Percentiles rank a stretch among this genome's conserved stretches.
These are phyloP conservation scores for Lotmaria passim DNA, from an alignment of 208 protist genomes.

Conservation along the genomic window DNA sequence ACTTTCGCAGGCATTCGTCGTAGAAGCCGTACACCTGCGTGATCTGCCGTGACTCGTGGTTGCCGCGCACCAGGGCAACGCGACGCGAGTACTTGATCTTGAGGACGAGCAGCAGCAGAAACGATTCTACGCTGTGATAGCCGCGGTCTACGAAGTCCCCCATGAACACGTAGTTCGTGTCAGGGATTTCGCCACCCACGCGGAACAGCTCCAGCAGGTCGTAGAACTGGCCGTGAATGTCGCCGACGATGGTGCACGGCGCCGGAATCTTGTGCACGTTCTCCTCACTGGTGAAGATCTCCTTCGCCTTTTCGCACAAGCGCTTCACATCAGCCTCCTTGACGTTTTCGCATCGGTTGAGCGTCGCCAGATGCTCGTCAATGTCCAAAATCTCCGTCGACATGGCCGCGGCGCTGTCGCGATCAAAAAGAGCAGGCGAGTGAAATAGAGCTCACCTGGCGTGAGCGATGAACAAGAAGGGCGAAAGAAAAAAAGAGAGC, in stretches of 20 bases:
- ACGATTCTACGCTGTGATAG: conserved; percentile 98
- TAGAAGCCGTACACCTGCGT: conserved; percentile 99
- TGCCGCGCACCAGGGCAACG: conserved; percentile 97
- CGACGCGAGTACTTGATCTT: conserved; percentile 97
- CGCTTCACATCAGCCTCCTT: conserved; percentile 93
- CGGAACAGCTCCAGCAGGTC: conserved; percentile 98
- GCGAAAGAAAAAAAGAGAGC: too few species aligned
- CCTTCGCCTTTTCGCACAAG: conserved; percentile 82
- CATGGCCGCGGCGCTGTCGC: conserved; percentile 5
- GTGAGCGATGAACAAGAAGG: not conserved
- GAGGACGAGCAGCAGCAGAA: conserved; percentile 97
- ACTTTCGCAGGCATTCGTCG: conserved; percentile 99
- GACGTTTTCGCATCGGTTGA: conserved; percentile 94
- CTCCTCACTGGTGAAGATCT: conserved; percentile 85
- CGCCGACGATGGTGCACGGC: conserved; percentile 94
- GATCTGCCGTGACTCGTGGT: conserved; percentile 96
- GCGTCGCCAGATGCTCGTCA: conserved; percentile 96
- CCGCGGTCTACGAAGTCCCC: conserved; percentile 99
- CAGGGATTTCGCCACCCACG: conserved; percentile 95
- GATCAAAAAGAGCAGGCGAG: conserved; percentile 6
- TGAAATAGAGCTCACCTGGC: not conserved
- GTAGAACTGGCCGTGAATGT: conserved; percentile 97
- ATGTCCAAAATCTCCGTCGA: conserved; percentile 79
- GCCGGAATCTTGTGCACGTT: conserved; percentile 93
- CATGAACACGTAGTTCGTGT: conserved; percentile 98